phyloP scores from a whole-genome alignment of 495 filamentous ascomycete genomes.

The Cercophora newfieldiana region DNA sequence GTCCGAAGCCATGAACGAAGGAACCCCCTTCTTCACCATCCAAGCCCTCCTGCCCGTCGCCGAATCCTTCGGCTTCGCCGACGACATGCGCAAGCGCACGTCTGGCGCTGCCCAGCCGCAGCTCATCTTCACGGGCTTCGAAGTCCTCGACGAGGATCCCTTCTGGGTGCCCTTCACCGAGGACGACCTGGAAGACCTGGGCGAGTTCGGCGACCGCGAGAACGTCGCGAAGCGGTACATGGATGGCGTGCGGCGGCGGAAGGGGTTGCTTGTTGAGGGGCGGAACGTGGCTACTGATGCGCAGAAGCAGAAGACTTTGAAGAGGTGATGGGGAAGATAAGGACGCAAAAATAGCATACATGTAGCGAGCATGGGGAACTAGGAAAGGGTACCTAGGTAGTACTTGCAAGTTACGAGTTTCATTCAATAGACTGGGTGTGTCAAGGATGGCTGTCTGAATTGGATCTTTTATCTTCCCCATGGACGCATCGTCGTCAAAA shows the following conservation, averaged over 20 bases:
- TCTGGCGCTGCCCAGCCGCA: conserved; percentile 89
- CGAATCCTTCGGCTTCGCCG: conserved; percentile 92
- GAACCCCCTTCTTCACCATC: conserved; percentile 95
- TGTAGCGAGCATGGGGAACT: neutral
- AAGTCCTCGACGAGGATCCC: conserved; percentile 88
- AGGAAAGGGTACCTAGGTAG: neutral
- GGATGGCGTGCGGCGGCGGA: conserved; percentile 79
- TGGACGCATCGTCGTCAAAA: neutral
- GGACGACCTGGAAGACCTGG: conserved; percentile 94
- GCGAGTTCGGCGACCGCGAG: conserved; percentile 87
- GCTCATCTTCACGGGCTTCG: conserved; percentile 88
- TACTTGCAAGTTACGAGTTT: neutral
- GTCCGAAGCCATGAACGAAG: conserved; percentile 88
- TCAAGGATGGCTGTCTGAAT: conserved; percentile 10
- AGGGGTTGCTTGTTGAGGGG: conserved; percentile 83
- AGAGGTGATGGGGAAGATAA: conserved; percentile 69
- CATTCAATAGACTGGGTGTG: neutral
- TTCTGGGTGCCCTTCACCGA: conserved; percentile 98
- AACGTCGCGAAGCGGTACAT: conserved; percentile 96
- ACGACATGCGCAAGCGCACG: conserved; percentile 93
- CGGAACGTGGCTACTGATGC: conserved; percentile 72
- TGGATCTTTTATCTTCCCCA: conserved; percentile 20
- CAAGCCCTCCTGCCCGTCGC: conserved; percentile 82
- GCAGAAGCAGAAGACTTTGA: conserved; percentile 98
- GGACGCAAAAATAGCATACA: neutral